These are phyloP conservation scores for Aspergillus sp. DNA, from an alignment of 2,329 filamentous ascomycete species.

Conservation along the genomic window DNA sequence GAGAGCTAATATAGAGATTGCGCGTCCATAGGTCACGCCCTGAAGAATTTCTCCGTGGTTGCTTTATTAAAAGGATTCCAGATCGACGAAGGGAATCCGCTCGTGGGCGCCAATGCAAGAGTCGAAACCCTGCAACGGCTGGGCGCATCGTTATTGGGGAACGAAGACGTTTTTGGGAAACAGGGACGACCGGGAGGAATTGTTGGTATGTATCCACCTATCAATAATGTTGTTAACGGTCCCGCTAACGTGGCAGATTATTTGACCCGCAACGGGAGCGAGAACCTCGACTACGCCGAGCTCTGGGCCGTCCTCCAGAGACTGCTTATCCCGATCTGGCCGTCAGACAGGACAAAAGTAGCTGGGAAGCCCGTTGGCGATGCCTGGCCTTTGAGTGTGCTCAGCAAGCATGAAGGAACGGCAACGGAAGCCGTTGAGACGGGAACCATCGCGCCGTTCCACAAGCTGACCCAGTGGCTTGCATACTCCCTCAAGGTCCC, in stretches of 20 bases:
- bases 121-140: constrained; percentile 44
- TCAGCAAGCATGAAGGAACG: constrained; percentile 17
- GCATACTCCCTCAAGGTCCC: constrained; percentile 71
- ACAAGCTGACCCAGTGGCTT: constrained; percentile 71
- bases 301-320: constrained; percentile 48
- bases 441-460: constrained; percentile 51
- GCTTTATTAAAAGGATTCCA: constrained; percentile 46
- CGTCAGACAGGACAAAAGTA: constrained; percentile 44
- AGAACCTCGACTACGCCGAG: constrained; percentile 37
- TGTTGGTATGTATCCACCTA: constrained; percentile 40
- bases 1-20: background rate
- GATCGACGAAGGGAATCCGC: constrained; percentile 44
- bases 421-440: background rate
- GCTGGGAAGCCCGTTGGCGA: constrained; percentile 49
- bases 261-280: constrained; percentile 31
- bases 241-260: constrained; percentile 35
- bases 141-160: constrained; percentile 42
- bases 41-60: constrained; percentile 31
- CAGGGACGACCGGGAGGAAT: constrained; percentile 49
- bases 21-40: background rate
- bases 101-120: constrained; percentile 48
- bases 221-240: background rate
- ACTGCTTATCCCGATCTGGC: constrained; percentile 52
- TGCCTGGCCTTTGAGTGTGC: constrained; percentile 47
- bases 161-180: constrained; percentile 43